Evolutionary conservation across 176 grass and related monocot genomes (phyloP).

Genomic region (Oryza coarctata): DNA sequence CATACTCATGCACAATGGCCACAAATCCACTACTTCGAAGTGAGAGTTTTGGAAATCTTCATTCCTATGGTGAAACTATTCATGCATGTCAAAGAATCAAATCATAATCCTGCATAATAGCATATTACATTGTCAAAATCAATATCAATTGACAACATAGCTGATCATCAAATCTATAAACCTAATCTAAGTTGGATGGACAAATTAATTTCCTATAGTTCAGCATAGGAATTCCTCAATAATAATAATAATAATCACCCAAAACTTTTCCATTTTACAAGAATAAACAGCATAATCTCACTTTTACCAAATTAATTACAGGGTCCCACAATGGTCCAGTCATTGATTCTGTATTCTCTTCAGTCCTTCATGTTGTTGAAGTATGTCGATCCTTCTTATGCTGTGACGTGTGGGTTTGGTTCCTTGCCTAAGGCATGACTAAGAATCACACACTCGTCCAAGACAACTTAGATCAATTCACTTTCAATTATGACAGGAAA

Average conservation of each 20-base stretch:
- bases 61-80: neutral
- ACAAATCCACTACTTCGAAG: neutral
- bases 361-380: neutral
- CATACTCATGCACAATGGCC: neutral
- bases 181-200: neutral
- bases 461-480: neutral
- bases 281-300: neutral
- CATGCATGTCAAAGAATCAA: neutral
- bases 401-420: neutral
- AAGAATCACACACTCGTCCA: neutral
- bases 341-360: neutral
- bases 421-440: neutral
- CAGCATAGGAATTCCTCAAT: neutral
- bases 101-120: neutral
- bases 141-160: neutral
- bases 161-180: neutral
- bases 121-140: neutral
- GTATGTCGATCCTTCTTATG: neutral
- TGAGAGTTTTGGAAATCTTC: slow-evolving; percentile 1
- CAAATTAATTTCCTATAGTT: neutral
- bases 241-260: too few species aligned
- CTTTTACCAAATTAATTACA: too few species aligned
- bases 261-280: neutral
- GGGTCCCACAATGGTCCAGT: neutral
- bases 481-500: neutral